Conservation (phyloP, 306 rosid genomes). For the Echinosophora koreensis region DNA sequence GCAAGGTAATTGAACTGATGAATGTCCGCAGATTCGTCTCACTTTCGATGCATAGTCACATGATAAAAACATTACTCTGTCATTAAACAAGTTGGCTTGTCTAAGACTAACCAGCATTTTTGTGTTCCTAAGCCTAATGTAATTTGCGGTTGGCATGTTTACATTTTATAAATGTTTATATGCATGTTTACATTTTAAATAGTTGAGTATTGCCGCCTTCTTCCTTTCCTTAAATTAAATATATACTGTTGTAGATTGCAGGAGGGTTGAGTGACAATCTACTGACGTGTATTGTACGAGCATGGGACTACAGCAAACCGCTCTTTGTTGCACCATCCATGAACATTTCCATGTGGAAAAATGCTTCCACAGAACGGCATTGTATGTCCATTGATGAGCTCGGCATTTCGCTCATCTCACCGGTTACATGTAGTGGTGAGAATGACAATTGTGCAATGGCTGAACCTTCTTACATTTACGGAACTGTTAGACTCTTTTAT, state of each 20-base stretch:
- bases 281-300: constrained; percentile 77
- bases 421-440: constrained; percentile 54
- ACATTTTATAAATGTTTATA: neutral
- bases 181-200: neutral
- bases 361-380: constrained; percentile 78
- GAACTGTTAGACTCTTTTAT: constrained; percentile 60
- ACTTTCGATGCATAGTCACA: neutral
- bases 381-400: constrained; percentile 69
- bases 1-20: constrained; percentile 66
- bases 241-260: constrained; percentile 61
- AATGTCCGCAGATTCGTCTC: constrained; percentile 6
- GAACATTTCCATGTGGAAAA: constrained; percentile 77
- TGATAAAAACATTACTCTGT: neutral
- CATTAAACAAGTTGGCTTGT: neutral
- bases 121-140: neutral
- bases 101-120: neutral
- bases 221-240: constrained; percentile 6
- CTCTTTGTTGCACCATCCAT: constrained; percentile 87
- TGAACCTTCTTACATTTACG: constrained; percentile 59
- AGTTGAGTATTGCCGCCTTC: neutral
- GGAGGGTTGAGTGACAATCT: constrained; percentile 88
- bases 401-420: constrained; percentile 75
- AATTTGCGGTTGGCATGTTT: neutral
- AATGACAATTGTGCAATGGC: constrained; percentile 70
- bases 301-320: constrained; percentile 89